Percentiles rank a stretch among this genome's conserved stretches.
These are phyloP conservation scores for Xylariaceae sp. DNA, from an alignment of 2,329 filamentous ascomycete species.

Conservation along the genomic window DNA sequence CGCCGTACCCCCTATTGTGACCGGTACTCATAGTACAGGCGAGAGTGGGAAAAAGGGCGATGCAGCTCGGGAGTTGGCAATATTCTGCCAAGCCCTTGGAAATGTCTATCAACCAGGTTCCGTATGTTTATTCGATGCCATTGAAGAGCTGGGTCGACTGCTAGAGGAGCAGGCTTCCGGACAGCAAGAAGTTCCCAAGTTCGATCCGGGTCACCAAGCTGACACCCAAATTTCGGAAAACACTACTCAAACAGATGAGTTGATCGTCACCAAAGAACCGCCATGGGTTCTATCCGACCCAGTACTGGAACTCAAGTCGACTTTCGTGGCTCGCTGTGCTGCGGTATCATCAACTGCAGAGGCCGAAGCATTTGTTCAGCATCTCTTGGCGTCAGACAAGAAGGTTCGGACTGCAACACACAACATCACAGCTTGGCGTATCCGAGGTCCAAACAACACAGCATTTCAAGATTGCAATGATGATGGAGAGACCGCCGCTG, in stretches of 20 bases:
- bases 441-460: conserved; percentile 64
- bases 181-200: conserved; percentile 34
- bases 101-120: conserved; percentile 73
- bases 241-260: conserved; percentile 19
- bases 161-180: conserved; percentile 43
- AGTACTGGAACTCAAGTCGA: conserved; percentile 81
- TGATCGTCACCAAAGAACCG: conserved; percentile 44
- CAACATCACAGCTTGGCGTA: conserved; percentile 94
- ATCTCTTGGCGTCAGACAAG: conserved; percentile 82
- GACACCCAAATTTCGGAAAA: conserved; percentile 11
- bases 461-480: conserved; percentile 91
- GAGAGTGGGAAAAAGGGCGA: conserved; percentile 70
- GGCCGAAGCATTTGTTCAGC: conserved; percentile 72
- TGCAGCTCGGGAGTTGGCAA: conserved; percentile 71
- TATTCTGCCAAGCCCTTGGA: conserved; percentile 70
- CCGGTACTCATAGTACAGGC: conserved; percentile 81
- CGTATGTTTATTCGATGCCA: conserved; percentile 89
- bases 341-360: conserved; percentile 71
- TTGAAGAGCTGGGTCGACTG: conserved; percentile 71
- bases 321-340: conserved; percentile 82
- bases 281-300: conserved; percentile 77
- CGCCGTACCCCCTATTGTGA: conserved; percentile 70
- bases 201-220: conserved; percentile 22
- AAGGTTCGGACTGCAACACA: conserved; percentile 87
- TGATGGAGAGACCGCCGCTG: conserved; percentile 93